These are phyloP conservation scores for Grigorovia humatica DNA, from an alignment of 805 yeast genomes.

Conservation along the genomic window DNA sequence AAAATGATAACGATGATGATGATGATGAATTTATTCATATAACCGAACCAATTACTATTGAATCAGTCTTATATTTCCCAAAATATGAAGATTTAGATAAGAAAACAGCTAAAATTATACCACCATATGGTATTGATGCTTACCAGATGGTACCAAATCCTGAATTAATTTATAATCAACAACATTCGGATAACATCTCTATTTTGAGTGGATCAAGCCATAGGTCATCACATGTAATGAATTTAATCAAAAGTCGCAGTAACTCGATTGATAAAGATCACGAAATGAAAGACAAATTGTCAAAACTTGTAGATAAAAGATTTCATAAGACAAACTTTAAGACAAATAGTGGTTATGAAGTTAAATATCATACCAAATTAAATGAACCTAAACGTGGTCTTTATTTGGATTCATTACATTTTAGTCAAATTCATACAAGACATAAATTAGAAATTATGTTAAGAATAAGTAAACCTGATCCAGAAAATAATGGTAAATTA, in stretches of 20 bases:
- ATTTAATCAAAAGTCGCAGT: neutral
- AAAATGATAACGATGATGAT: conserved; percentile 2
- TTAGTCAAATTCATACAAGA: conserved; percentile 47
- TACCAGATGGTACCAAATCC: conserved; percentile 15
- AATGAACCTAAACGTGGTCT: conserved; percentile 28
- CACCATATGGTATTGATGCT: conserved; percentile 30
- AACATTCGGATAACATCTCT: neutral
- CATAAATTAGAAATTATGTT: conserved; percentile 64
- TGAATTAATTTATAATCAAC: conserved; percentile 4
- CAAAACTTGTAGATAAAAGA: conserved; percentile 1
- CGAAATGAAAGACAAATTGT: neutral
- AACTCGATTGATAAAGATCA: neutral
- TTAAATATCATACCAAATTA: conserved; percentile 14
- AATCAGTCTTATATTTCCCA: conserved; percentile 25
- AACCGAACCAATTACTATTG: conserved; percentile 22
- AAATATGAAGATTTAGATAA: conserved; percentile 22
- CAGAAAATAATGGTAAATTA: conserved; percentile 34
- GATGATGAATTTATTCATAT: conserved; percentile 9
- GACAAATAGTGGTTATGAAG: conserved; percentile 13
- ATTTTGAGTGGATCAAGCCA: neutral
- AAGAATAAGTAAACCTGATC: conserved; percentile 54
- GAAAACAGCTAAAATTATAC: conserved; percentile 18
- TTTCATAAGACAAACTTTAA: conserved; percentile 11
- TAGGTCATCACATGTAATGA: neutral
- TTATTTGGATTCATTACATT: conserved; percentile 52